phyloP scores from a whole-genome alignment of 176 grass and related monocot genomes.

The Metroxylon sagu region DNA sequence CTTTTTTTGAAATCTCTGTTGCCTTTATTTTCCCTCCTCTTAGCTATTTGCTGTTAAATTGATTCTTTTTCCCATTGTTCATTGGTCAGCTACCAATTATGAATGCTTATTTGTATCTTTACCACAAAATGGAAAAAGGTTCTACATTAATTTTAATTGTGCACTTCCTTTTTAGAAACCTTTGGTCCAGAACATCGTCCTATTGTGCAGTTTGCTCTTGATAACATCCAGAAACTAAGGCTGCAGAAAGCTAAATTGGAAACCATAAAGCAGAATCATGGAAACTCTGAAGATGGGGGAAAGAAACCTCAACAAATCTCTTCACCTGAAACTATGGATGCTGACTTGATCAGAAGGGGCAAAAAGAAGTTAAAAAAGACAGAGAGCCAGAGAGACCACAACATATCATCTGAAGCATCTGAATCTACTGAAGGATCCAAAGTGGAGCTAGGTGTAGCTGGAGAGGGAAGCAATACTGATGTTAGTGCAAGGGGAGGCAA shows the following conservation, averaged over 20 bases:
- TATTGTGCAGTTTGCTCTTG: constrained; percentile 84
- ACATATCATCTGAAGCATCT: constrained; percentile 22
- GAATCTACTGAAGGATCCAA: constrained; percentile 10
- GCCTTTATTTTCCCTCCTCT: too few species aligned
- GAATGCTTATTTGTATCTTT: too few species aligned
- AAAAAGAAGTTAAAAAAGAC: constrained; percentile 32
- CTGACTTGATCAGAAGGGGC: constrained; percentile 9
- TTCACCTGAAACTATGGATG: constrained; percentile 11
- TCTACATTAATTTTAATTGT: too few species aligned
- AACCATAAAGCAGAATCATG: constrained; percentile 12
- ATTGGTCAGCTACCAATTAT: too few species aligned
- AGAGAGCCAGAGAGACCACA: constrained; percentile 26
- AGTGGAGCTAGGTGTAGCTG: constrained; percentile 14
- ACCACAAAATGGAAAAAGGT: too few species aligned
- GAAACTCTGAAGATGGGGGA: constrained; percentile 18
- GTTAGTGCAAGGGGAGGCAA: constrained; percentile 4
- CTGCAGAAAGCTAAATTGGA: constrained; percentile 35
- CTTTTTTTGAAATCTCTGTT: too few species aligned
- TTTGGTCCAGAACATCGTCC: not conserved
- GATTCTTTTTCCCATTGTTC: too few species aligned
- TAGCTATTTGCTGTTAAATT: too few species aligned
- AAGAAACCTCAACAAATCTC: constrained; percentile 19
- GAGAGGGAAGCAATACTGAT: constrained; percentile 7
- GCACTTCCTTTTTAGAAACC: too few species aligned
- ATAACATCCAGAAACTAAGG: constrained; percentile 76